These are phyloP conservation scores for Crithidia bombi DNA, from an alignment of 208 protist genomes.

Conservation along the genomic window DNA sequence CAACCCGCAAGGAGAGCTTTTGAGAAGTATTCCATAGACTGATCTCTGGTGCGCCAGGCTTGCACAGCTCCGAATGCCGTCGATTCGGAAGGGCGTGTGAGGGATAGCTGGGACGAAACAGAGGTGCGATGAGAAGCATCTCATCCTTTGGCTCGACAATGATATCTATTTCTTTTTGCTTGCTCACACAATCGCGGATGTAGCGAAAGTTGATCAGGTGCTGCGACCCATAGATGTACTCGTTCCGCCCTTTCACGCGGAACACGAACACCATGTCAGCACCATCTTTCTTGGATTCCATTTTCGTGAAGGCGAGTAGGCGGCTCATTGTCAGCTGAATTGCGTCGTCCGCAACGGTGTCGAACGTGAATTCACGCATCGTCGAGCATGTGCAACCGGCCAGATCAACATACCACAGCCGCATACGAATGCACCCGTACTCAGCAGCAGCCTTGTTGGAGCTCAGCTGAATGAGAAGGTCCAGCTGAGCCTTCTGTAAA, in stretches of 20 bases:
- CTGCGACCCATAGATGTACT: constrained; percentile 66
- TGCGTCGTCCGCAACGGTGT: constrained; percentile 51
- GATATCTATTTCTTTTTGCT: constrained; percentile 53
- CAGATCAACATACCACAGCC: constrained; percentile 56
- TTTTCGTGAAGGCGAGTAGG: constrained; percentile 31
- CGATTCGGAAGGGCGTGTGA: constrained; percentile 34
- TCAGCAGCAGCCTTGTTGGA: constrained; percentile 18
- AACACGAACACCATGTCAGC: constrained; percentile 49
- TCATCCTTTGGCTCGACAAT: constrained; percentile 45
- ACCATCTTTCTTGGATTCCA: constrained; percentile 28
- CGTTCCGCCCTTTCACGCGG: constrained; percentile 57
- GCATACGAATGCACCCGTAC: constrained; percentile 40
- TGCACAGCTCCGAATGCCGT: constrained; percentile 28
- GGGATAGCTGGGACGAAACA: constrained; percentile 53
- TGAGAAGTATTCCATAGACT: constrained; percentile 53
- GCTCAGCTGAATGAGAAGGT: constrained; percentile 43
- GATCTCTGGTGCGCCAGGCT: constrained; percentile 34
- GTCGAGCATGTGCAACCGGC: constrained; percentile 49
- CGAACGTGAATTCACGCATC: constrained; percentile 53
- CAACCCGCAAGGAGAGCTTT: constrained; percentile 40
- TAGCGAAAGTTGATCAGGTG: constrained; percentile 62
- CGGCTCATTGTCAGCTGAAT: constrained; percentile 44
- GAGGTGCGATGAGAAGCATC: constrained; percentile 35
- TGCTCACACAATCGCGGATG: constrained; percentile 59
- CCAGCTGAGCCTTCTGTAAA: constrained; percentile 44